Evolutionary conservation across 164 flowering plant species (phyloP).

Genomic region (Piper betle): DNA sequence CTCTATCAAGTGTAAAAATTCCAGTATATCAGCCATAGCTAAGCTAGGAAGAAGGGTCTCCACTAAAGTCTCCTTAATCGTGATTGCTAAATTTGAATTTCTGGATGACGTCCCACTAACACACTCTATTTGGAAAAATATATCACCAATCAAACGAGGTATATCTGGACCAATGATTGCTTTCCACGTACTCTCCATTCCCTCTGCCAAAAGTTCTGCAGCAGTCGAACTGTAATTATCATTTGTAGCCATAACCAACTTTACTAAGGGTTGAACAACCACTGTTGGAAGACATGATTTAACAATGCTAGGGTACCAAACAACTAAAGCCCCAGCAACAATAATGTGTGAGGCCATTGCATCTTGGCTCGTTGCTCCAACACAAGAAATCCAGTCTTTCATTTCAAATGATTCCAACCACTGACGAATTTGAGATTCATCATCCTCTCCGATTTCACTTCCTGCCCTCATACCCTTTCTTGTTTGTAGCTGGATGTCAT

Average conservation of each 20-base stretch:
- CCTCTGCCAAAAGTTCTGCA: slow-evolving; percentile 94
- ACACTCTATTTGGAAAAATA: slow-evolving; percentile 87
- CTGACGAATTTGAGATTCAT: slow-evolving; percentile 36
- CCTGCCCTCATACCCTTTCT: background rate
- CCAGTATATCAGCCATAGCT: slow-evolving; percentile 75
- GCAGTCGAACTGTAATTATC: slow-evolving; percentile 84
- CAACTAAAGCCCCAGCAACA: slow-evolving; percentile 87
- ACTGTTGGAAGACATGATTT: slow-evolving; percentile 51
- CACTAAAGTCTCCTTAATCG: slow-evolving; percentile 60
- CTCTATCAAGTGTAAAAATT: slow-evolving; percentile 64
- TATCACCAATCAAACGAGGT: slow-evolving; percentile 64
- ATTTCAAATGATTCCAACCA: slow-evolving; percentile 94
- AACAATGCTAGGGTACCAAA: slow-evolving; percentile 95
- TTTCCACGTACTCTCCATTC: slow-evolving; percentile 95
- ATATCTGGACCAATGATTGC: slow-evolving; percentile 65
- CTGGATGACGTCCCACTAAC: slow-evolving; percentile 51
- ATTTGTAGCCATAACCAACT: slow-evolving; percentile 90
- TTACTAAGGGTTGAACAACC: slow-evolving; percentile 67
- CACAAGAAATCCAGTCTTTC: slow-evolving; percentile 94
- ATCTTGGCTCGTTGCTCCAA: slow-evolving; percentile 95
- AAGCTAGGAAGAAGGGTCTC: slow-evolving; percentile 91
- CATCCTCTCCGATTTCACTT: slow-evolving; percentile 10
- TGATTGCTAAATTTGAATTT: slow-evolving; percentile 20
- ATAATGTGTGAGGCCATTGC: slow-evolving; percentile 92
- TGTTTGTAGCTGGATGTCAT: background rate